phyloP scores from a whole-genome alignment of 495 filamentous ascomycete genomes.

The Parachaetomium inaequale region DNA sequence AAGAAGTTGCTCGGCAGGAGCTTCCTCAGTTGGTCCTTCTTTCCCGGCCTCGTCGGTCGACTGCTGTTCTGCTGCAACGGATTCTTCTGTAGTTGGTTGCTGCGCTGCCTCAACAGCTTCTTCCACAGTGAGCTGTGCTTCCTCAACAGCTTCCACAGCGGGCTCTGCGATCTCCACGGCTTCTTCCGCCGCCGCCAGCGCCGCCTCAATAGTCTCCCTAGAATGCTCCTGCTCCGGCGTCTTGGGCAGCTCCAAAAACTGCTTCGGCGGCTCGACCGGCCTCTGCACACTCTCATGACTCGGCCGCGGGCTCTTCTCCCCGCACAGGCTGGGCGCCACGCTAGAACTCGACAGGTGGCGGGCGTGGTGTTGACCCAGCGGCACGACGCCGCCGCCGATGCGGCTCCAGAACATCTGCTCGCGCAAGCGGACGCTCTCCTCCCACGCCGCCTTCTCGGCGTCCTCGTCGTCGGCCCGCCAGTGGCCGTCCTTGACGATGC shows the following conservation, averaged over 20 bases:
- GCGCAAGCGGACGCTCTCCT: constrained; percentile 80
- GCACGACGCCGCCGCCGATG: constrained; percentile 83
- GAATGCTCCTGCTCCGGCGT: not conserved
- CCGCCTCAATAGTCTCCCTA: not conserved
- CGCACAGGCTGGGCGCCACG: constrained; percentile 25
- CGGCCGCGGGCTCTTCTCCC: constrained; percentile 28
- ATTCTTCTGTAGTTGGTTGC: not conserved
- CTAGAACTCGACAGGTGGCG: constrained; percentile 22
- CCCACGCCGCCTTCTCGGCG: constrained; percentile 82
- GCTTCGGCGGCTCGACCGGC: not conserved
- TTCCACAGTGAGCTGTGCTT: not conserved
- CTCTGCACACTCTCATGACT: constrained; percentile 24
- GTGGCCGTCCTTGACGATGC: constrained; percentile 84
- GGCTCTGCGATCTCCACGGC: not conserved
- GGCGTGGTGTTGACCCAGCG: constrained; percentile 39
- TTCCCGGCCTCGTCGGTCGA: not conserved
- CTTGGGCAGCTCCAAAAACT: constrained; percentile 7
- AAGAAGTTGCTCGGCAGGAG: not conserved
- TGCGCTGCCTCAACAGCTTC: not conserved
- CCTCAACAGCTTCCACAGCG: not conserved
- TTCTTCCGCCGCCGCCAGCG: not conserved
- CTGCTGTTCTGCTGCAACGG: not conserved
- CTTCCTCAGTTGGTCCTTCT: not conserved
- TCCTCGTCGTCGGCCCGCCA: constrained; percentile 75
- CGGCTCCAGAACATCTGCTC: constrained; percentile 97